Evolutionary conservation across 257 asterid species (phyloP), one percentile per base, ranked within the genome.

Genomic region (Fraxinus pennsylvanica): DNA sequence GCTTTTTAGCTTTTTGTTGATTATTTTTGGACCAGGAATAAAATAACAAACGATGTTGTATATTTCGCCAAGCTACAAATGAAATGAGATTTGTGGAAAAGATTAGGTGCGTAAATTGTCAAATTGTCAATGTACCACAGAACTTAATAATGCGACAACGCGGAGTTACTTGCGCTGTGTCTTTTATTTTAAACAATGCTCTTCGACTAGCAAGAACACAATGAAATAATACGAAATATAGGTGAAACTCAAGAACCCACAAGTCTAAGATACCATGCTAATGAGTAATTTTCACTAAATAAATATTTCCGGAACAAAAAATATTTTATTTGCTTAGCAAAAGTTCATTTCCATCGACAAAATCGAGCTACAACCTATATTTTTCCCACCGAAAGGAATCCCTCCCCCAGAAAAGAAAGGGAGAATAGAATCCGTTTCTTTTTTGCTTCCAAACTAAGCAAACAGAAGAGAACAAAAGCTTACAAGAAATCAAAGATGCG

Each of bases 401-500:
- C 33, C 68, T 61, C 33, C 33, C 12, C 30, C 22, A 9, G n/a
- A 9, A 22, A 25, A 27, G 15, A 21, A 10, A 10, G 2, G 4
- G 66, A 57, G 5, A n/a, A 17, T n/a, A 12, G 8, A 19, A n/a
- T n/a, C 27, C 6, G 27, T n/a, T 57, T n/a, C 29, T 1, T 57
- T 57, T 59, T n/a, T 1, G 27, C 61, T 52, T 52, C 22, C 52
- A 43, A 5, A 14, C 22, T 1, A 52, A 52, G 63, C 63, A 19
- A 17, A 15, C 63, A 52, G 63, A 17, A 52, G 22, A 59, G 67
- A 59, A 21, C 12, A 21, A 59, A 59, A 59, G 5, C 67, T 59
- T 79, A 70, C 75, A 77, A 78, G 78, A 74, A 47, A 78, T 47
- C 74, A 22, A 67, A 75, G 76, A 85, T 78, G 32, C 81, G 82